These are phyloP conservation scores for Tilletia caries DNA, from an alignment of 1,284 basidiomycete species.

Conservation along the genomic window DNA sequence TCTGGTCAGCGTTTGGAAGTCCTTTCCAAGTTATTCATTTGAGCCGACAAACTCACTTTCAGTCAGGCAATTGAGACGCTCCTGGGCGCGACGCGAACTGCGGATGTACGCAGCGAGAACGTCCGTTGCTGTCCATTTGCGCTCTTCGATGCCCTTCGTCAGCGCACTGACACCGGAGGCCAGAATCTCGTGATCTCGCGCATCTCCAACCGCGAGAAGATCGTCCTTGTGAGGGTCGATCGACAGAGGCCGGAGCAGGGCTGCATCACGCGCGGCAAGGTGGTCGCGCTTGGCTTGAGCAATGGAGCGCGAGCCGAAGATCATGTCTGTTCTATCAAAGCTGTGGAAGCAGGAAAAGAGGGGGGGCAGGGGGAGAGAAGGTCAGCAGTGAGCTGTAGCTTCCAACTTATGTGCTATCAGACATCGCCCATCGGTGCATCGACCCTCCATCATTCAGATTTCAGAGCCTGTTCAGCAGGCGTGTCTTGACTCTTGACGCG, in stretches of 20 bases:
- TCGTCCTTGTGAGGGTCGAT: neutral
- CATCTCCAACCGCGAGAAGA: neutral
- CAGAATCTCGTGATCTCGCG: slow-evolving; percentile 35
- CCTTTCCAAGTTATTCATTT: no score
- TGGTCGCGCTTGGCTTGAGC: neutral
- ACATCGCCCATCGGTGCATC: no score
- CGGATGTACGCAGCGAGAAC: slow-evolving; percentile 72
- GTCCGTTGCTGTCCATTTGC: slow-evolving; percentile 67
- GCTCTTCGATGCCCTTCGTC: slow-evolving; percentile 30
- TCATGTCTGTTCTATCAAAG: no score
- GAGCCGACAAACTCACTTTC: slow-evolving; percentile 60
- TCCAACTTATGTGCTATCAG: no score
- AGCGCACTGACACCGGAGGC: slow-evolving; percentile 32
- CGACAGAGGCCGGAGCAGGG: neutral
- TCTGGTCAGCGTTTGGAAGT: neutral
- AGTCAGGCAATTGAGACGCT: slow-evolving; percentile 70
- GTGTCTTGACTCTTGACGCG: no score
- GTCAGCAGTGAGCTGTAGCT: no score
- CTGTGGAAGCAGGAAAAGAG: no score
- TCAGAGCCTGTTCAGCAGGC: no score
- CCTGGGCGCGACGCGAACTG: slow-evolving; percentile 66
- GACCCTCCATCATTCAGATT: no score
- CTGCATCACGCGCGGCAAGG: slow-evolving; percentile 4
- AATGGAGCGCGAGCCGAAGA: neutral
- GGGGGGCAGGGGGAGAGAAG: no score